Base-by-base conservation (phyloP, 352 stramenopile species). In the Globisporangium acanthophoron region DNA sequence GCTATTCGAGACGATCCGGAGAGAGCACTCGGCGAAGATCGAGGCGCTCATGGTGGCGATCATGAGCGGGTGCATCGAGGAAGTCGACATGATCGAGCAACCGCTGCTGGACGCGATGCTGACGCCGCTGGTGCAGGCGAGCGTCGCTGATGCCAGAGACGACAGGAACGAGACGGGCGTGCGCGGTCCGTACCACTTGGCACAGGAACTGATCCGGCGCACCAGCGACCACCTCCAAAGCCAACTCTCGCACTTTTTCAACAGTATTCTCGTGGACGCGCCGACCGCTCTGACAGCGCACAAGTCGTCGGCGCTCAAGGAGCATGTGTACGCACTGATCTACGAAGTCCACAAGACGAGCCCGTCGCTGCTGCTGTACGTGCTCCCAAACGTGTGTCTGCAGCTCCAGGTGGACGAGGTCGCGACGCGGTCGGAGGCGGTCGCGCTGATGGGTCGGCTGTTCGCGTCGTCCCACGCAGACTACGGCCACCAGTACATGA, bases 351-450 rank as follows among this genome's bases (percentile, higher is more conserved):
- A 96, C 74, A 88, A 87, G 55, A 73, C 92, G n/a, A 74, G 78
- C 15, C 71, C 87, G n/a, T 78, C 74, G 16, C 58, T 94, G 16
- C 51, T 96, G 50, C 56, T 92, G 9, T 87, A 90, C 54, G 85
- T 96, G 33, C 68, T 96, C 20, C 86, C 86, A n/a, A 94, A 89
- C 50, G 77, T 96, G 33, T 94, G 82, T 33, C 67, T 92, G 21
- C 84, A 96, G 53, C 78, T 96, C 13, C 82, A 96, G 70, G 85
- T 92, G 24, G 86, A 96, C 56, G 83, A 93, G 58, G 69, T 96
- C 15, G 77, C 80, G 8, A 93, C 76, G n/a, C 80, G 86, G 9
- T 88, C 81, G 2, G 75, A 90, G 18, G 83, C 85, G 0, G 78
- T 96, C 40, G 71, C 78, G 37, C 52, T 94, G 0, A 85, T 96